Percentiles rank a stretch among this genome's conserved stretches.
phyloP scores from a whole-genome alignment of 768 basidiomycete genomes.

The Pulveroboletus ravenelii region DNA sequence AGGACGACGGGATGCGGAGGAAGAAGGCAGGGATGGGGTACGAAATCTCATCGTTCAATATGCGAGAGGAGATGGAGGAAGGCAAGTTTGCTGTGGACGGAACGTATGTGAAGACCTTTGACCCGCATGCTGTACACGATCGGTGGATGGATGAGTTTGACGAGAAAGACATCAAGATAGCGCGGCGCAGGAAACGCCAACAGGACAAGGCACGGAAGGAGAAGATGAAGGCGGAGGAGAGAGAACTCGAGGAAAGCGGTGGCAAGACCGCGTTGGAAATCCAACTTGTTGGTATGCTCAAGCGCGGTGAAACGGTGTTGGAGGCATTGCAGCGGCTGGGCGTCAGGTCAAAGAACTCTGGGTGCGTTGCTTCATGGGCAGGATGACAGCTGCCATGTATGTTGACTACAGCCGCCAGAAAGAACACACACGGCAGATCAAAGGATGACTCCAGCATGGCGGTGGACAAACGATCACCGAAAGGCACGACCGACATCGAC shows the following conservation, averaged over 20 bases:
- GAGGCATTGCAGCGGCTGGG: constrained; percentile 88
- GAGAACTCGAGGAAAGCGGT: constrained; percentile 63
- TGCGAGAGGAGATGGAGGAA: constrained; percentile 98
- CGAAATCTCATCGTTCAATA: constrained; percentile 94
- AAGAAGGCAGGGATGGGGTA: constrained; percentile 90
- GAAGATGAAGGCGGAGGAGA: constrained; percentile 67
- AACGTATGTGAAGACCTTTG: constrained; percentile 76
- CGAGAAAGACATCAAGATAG: constrained; percentile 81
- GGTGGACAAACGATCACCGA: constrained; percentile 41
- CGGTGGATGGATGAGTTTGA: constrained; percentile 92
- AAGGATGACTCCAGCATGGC: constrained; percentile 40
- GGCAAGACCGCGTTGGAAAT: constrained; percentile 59
- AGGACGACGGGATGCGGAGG: constrained; percentile 71
- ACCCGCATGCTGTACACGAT: constrained; percentile 90
- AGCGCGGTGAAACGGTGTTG: constrained; percentile 87
- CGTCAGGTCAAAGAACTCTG: constrained; percentile 41
- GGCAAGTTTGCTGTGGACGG: constrained; percentile 96
- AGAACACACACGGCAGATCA: constrained; percentile 31
- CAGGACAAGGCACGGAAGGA: constrained; percentile 70
- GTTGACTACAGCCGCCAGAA: constrained; percentile 11
- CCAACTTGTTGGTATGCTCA: constrained; percentile 68
- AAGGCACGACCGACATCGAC: constrained; percentile 58
- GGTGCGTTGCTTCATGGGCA: constrained; percentile 13
- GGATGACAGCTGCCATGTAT: not conserved
- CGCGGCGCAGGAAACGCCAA: constrained; percentile 67